Evolutionary conservation across 208 protist species (phyloP), one percentile per base, ranked within the genome.

Genomic region (Wallacemonas rigidus): DNA sequence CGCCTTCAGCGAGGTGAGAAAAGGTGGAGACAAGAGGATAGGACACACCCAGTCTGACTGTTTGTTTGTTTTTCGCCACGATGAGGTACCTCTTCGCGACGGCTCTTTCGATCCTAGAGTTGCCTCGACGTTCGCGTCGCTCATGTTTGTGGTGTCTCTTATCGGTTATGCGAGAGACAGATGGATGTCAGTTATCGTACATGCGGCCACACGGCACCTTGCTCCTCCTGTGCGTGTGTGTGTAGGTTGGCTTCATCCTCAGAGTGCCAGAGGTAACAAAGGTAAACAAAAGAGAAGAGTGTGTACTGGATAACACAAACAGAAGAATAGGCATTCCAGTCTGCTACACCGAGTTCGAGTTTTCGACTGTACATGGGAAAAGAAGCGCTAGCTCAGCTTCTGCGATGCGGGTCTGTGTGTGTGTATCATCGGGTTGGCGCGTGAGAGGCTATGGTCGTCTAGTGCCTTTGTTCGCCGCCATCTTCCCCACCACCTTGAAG

Each of bases 401-500:
- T 26, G 26, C 26, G 26, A 14, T 51, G 47, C 26, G 51, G 12
- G 51, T 56, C 51, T 61, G 40, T 36, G 48, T 51, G 51, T 56
- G 14, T 56, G 9, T 56, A n/a, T 15, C 67, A 26, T 26, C 26
- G 26, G 26, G 26, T 26, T 26, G 26, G 26, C 26, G 26, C 26
- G 26, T 26, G 26, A 26, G 26, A 26, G 26, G 51, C 26, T 39
- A 62, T 40, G 41, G 6, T 3, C 68, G 40, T 40, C 48, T 70
- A 2, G 14, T 11, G 17, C 8, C 40, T 50, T 78, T 74, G 51
- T 36, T 73, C 5, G 56, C 12, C 7, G 50, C 80, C 12, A 91
- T 67, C 70, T 87, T 89, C 11, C 84, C 94, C 5, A 92, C 72
- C 1, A 98, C 91, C 44, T 82, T 83, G 73, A 95, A 98, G 7